Conservation (phyloP, 2,329 filamentous ascomycete species). For the Didymella exigua region DNA sequence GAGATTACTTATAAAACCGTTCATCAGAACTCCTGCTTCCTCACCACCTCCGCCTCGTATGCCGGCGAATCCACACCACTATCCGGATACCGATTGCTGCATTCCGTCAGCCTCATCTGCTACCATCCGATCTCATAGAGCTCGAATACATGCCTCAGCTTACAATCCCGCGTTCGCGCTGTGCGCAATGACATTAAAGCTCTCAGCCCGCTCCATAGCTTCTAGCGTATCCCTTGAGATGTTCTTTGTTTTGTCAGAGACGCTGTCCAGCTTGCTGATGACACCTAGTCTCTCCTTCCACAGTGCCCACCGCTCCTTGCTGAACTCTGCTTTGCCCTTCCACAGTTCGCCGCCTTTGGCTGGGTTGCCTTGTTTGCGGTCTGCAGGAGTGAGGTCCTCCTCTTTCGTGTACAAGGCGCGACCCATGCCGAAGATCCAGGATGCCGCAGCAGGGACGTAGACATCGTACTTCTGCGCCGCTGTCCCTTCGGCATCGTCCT, state of each 20-base stretch:
- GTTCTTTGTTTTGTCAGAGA: conserved; percentile 30
- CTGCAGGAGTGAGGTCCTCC: conserved; percentile 36
- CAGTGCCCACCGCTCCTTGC: conserved; percentile 39
- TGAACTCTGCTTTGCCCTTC: conserved; percentile 39
- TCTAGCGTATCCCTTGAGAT: conserved; percentile 33
- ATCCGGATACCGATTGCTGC: background rate
- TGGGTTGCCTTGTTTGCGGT: conserved; percentile 37
- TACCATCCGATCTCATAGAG: background rate
- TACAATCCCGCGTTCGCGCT: background rate
- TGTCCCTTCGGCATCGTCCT: conserved; percentile 26
- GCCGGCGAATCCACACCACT: background rate
- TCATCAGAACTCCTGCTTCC: background rate
- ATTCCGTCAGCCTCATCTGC: background rate
- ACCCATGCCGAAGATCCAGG: conserved; percentile 36
- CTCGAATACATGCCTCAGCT: background rate
- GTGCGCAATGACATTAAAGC: conserved; percentile 8
- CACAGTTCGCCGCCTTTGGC: conserved; percentile 37
- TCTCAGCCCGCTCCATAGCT: conserved; percentile 40
- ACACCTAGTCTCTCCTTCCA: conserved; percentile 42
- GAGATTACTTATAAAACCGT: background rate
- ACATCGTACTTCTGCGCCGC: conserved; percentile 34
- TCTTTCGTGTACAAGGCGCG: conserved; percentile 30
- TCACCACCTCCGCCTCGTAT: background rate
- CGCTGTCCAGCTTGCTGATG: conserved; percentile 26
- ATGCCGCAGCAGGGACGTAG: conserved; percentile 36